A percentile compares a stretch with the other conserved stretches of the same genome.
Evolutionary conservation across 106 monocot species (phyloP).

Genomic region (Platanthera guangdongensis): DNA sequence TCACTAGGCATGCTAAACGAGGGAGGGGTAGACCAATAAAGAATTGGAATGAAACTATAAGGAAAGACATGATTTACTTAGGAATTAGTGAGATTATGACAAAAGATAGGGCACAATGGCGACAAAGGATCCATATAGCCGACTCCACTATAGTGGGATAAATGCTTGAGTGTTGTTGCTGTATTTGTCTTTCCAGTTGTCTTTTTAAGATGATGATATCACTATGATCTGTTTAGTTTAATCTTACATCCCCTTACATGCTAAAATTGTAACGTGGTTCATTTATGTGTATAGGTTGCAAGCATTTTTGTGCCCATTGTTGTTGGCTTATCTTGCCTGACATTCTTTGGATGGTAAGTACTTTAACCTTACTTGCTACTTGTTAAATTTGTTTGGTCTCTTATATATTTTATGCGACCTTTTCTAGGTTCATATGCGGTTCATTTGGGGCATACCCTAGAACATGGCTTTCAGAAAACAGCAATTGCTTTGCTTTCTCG

Average conservation of each 20-base stretch:
- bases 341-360: conserved; percentile 81
- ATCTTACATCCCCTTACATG: no score
- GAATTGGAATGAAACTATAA: no score
- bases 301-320: conserved; percentile 90
- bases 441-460: conserved; percentile 72
- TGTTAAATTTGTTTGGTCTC: not conserved
- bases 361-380: not conserved
- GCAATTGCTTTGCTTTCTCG: conserved; percentile 86
- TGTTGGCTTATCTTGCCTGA: conserved; percentile 54
- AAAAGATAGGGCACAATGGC: no score
- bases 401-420: conserved; percentile 14
- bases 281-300: conserved; percentile 52
- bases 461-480: conserved; percentile 61
- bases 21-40: no score
- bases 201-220: not conserved
- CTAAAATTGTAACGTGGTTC: not conserved
- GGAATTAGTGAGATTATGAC: no score
- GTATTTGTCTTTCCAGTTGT: not conserved
- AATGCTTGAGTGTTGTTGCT: no score
- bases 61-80: no score
- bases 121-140: no score
- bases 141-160: no score
- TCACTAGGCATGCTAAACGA: no score
- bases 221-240: not conserved
- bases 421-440: conserved; percentile 78